A percentile compares a stretch with the other conserved stretches of the same genome.
Evolutionary conservation across 345 rosid species (phyloP).

Genomic region (Lagerstroemia speciosa): DNA sequence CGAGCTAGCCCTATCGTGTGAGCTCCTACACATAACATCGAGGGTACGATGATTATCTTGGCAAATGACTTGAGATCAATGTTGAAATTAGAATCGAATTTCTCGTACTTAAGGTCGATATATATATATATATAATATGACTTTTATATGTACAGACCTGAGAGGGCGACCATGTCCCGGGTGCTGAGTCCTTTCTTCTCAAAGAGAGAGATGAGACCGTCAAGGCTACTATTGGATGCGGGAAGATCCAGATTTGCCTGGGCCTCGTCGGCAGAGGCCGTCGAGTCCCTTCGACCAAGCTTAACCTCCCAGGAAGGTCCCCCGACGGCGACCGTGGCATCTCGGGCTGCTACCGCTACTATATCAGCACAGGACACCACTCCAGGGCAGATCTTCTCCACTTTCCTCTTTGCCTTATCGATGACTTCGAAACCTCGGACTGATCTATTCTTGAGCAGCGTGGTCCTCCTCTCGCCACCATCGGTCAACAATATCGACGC

Average conservation of each 20-base stretch:
- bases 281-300: constrained; percentile 34
- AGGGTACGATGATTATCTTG: too few species aligned
- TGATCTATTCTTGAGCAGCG: constrained; percentile 27
- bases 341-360: constrained; percentile 46
- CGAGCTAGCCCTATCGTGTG: constrained; percentile 83
- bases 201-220: constrained; percentile 27
- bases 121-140: not conserved
- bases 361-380: constrained; percentile 62
- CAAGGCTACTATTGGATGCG: constrained; percentile 20
- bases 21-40: too few species aligned
- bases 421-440: constrained; percentile 47
- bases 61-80: too few species aligned
- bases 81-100: too few species aligned
- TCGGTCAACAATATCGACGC: constrained; percentile 45
- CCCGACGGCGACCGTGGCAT: constrained; percentile 41
- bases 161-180: constrained; percentile 52
- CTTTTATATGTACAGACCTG: too few species aligned
- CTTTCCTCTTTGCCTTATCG: too few species aligned
- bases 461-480: constrained; percentile 40
- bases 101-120: too few species aligned
- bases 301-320: constrained; percentile 38
- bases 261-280: constrained; percentile 23
- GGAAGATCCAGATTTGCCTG: constrained; percentile 40
- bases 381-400: constrained; percentile 36
- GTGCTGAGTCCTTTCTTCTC: constrained; percentile 35